Evolutionary conservation across 495 filamentous ascomycete genomes (phyloP), one percentile per base, ranked within the genome.

Genomic region (Penicillium maclennaniae): DNA sequence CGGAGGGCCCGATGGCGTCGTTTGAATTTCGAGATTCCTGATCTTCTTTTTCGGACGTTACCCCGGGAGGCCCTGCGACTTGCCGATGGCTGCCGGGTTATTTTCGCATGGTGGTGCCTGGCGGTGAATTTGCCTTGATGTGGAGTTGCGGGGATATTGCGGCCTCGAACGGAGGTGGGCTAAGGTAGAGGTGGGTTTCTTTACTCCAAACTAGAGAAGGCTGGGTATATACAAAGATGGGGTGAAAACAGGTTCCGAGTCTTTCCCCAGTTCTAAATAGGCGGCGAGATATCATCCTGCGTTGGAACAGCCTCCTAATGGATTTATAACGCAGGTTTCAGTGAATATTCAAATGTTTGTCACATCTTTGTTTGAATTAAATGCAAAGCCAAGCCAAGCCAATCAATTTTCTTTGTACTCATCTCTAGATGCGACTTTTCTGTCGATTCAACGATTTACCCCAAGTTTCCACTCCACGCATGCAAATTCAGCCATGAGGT

Each of bases 11-110:
- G 19, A 58, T 59, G 50, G 45, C 43, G 55, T 41, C 23, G 48
- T 23, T 34, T 45, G 25, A 28, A 21, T 54, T 16, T 63, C 60
- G 63, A 57, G 40, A 63, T 66, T 46, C 34, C 47, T 34, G 10
- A 46, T 36, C 45, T 31, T 37, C n/a, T 27, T 40, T 54, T 46
- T 51, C 55, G 53, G 60, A 57, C 17, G 51, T 54, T 59, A 54
- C 21, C 21, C 58, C 63, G 63, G 53, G 21, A 53, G n/a, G 8
- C 28, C 31, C 10, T 34, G 41, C 2, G 38, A 17, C 41, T 37
- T 53, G 37, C 60, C 56, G 56, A 63, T 39, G 38, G 26, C 28
- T 20, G 49, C 60, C 60, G 63, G 47, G 52, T 66, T 63, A 63
- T 66, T 66, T 63, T 66, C 63, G 63, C 58, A 7, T 34, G 20